Evolutionary conservation across 768 basidiomycete species (phyloP).

Genomic region (Mycena vulgaris): DNA sequence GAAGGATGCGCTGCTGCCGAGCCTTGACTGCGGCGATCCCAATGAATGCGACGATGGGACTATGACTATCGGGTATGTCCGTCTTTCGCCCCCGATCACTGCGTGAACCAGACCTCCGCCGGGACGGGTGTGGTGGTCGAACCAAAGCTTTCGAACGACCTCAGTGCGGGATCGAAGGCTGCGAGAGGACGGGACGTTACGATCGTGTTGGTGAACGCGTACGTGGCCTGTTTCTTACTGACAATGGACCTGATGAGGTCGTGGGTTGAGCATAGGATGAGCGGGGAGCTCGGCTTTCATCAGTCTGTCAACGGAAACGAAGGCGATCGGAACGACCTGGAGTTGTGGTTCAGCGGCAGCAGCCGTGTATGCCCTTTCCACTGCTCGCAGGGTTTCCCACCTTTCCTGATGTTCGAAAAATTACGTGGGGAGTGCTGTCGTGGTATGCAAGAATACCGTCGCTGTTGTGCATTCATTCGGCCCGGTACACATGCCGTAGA

Average conservation of each 20-base stretch:
- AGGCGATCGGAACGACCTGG: conserved; percentile 73
- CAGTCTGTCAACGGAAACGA: conserved; percentile 72
- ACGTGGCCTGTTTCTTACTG: conserved; percentile 35
- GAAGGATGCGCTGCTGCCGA: too few species aligned
- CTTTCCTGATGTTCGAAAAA: too few species aligned
- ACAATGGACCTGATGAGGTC: too few species aligned
- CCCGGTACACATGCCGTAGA: conserved; percentile 82
- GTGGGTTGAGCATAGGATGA: conserved; percentile 56
- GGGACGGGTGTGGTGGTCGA: conserved; percentile 58
- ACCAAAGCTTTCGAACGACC: conserved; percentile 60
- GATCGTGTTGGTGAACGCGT: conserved; percentile 75
- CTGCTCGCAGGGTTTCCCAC: conserved; percentile 57
- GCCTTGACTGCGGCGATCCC: too few species aligned
- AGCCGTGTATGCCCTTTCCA: conserved; percentile 50
- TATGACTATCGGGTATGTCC: too few species aligned
- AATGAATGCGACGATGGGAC: too few species aligned
- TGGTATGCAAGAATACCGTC: conserved; percentile 81
- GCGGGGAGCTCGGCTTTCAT: conserved; percentile 70
- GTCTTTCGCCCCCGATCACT: too few species aligned
- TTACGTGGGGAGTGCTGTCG: conserved; percentile 74
- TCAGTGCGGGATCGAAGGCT: conserved; percentile 54
- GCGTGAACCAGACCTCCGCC: too few species aligned
- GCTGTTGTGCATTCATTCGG: conserved; percentile 88
- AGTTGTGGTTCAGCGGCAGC: conserved; percentile 71
- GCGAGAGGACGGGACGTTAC: conserved; percentile 68